Base-by-base conservation (phyloP, 306 rosid species). In the Alnus glutinosa region DNA sequence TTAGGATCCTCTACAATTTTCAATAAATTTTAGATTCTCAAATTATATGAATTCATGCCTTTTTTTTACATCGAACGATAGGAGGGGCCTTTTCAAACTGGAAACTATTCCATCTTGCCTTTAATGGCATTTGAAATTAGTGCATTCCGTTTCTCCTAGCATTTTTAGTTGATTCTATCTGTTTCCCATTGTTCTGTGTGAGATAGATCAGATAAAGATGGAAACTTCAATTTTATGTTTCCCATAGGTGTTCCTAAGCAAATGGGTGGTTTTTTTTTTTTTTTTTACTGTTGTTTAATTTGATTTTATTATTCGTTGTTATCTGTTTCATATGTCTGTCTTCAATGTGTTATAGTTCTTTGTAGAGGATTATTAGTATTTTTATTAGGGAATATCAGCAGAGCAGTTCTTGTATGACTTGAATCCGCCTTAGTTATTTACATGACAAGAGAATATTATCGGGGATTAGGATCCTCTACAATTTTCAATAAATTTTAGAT, bases 241-340 rank as follows among this genome's bases (percentile, higher is more conserved):
- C 80, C 84, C 84, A 62, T 77, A 80, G 72, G 78, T 88, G 77
- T 80, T 81, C 79, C 67, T 83, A 47, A 39, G 67, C 66, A 50
- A 71, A 61, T 75, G 77, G 62, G 52, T 64, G 77, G 63, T 74
- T 79, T 80, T 61, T 46, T 19, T 83, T 71, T 48, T 3, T 14
- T 14, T 80, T 44, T 48, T 5, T 4, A 1, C 5, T 6, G 11
- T 7, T 13, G 6, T 23, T 11, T 30, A 50, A 50, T 30, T 74
- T 79, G 63, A 15, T 47, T 46, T 12, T 15, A 7, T 1, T 48
- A 2, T 32, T 19, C 3, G 2, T 14, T 49, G 30, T 30, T 13
- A 49, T 30, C 23, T 11, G 0, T 13, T 23, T 32, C 19, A 30
- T 23, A 47, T 48, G 57, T 32, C 12, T 14, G 75, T 46, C 59